phyloP scores from a whole-genome alignment of 2,329 filamentous ascomycete genomes.

The Cordyceps pruinosa region DNA sequence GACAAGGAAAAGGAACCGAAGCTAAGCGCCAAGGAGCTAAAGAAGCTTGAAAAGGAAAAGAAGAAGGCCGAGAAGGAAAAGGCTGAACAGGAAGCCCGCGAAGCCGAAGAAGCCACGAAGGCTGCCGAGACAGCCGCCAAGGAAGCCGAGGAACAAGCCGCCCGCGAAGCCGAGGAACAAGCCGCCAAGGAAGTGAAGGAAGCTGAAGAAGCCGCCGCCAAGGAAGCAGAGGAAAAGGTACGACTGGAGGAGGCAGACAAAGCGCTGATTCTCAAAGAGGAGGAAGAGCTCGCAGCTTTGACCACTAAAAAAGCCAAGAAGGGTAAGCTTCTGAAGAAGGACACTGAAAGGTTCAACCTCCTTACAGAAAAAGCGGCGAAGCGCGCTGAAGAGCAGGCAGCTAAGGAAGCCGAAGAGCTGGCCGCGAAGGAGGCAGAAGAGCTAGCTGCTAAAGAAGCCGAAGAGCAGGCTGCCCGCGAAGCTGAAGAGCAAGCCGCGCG shows the following conservation, averaged over 20 bases:
- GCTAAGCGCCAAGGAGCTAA: slow-evolving; percentile 43
- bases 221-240: slow-evolving; percentile 25
- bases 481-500: slow-evolving; percentile 18
- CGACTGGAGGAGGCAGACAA: slow-evolving; percentile 21
- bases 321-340: slow-evolving; percentile 30
- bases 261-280: slow-evolving; percentile 22
- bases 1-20: slow-evolving; percentile 38
- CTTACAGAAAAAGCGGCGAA: slow-evolving; percentile 17
- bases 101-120: slow-evolving; percentile 25
- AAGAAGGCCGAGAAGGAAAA: slow-evolving; percentile 33
- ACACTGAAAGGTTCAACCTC: slow-evolving; percentile 23
- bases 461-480: slow-evolving; percentile 19
- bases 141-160: slow-evolving; percentile 27
- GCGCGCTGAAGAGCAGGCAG: slow-evolving; percentile 18
- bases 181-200: slow-evolving; percentile 22
- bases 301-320: slow-evolving; percentile 45
- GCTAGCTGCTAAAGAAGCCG: slow-evolving; percentile 19
- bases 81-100: slow-evolving; percentile 20
- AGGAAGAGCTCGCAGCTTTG: slow-evolving; percentile 33
- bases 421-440: slow-evolving; percentile 27
- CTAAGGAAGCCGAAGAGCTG: slow-evolving; percentile 21
- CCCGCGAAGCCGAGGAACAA: slow-evolving; percentile 22
- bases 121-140: slow-evolving; percentile 29
- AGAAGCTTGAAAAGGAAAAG: slow-evolving; percentile 44
- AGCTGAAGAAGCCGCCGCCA: slow-evolving; percentile 22